These are phyloP conservation scores for Huntiella decipiens DNA, from an alignment of 2,329 filamentous ascomycete genomes.

Conservation along the genomic window DNA sequence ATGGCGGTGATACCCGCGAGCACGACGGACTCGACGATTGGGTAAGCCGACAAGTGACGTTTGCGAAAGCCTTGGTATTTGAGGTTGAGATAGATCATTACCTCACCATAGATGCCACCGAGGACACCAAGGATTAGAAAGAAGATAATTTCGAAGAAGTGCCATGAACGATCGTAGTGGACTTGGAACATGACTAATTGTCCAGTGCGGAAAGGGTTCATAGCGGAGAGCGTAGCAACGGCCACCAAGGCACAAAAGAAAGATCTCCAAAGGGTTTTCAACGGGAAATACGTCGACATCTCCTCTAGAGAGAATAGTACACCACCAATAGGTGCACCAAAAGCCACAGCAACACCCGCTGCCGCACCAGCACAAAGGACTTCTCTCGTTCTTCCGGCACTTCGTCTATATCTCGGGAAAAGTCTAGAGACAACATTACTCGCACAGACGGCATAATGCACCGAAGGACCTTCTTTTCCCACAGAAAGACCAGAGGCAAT, in stretches of 20 bases:
- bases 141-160: conserved; percentile 90
- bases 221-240: conserved; percentile 75
- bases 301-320: conserved; percentile 95
- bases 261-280: conserved; percentile 95
- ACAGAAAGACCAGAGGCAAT: conserved; percentile 90
- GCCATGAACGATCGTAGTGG: conserved; percentile 86
- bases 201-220: conserved; percentile 95
- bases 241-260: conserved; percentile 96
- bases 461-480: conserved; percentile 91
- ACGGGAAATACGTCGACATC: conserved; percentile 89
- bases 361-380: conserved; percentile 89
- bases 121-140: conserved; percentile 85
- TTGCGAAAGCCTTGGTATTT: conserved; percentile 82
- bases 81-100: conserved; percentile 96
- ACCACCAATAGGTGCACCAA: conserved; percentile 91
- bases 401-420: conserved; percentile 80
- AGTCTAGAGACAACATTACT: conserved; percentile 89
- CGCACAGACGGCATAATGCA: conserved; percentile 97
- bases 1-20: conserved; percentile 70
- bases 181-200: conserved; percentile 99
- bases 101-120: conserved; percentile 83
- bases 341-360: conserved; percentile 87
- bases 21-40: conserved; percentile 69
- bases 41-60: conserved; percentile 69
- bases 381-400: conserved; percentile 85